A percentile compares a stretch with the other conserved stretches of the same genome.
These are phyloP conservation scores for Hemerocallis citrina DNA, from an alignment of 106 monocot species.

Conservation along the genomic window DNA sequence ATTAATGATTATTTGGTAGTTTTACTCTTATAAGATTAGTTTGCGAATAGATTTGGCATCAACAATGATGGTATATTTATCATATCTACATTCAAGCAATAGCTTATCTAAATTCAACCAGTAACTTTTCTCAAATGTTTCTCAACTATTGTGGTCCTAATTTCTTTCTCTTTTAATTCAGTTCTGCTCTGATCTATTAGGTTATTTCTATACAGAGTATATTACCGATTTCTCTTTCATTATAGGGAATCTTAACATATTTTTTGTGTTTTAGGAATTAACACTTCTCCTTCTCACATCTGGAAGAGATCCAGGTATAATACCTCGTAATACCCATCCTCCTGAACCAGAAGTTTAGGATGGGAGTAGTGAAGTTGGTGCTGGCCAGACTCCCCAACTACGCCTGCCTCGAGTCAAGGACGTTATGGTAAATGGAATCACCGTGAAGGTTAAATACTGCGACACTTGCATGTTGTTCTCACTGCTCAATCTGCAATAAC, in stretches of 20 bases:
- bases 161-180: too few species aligned
- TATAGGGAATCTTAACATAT: background rate
- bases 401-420: constrained; percentile 34
- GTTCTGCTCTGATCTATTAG: too few species aligned
- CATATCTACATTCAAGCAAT: too few species aligned
- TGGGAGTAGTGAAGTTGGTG: constrained; percentile 2
- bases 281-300: constrained; percentile 60
- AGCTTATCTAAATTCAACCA: too few species aligned
- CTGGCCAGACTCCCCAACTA: constrained; percentile 18
- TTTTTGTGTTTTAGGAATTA: constrained; percentile 43
- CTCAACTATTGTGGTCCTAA: too few species aligned
- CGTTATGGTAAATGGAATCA: constrained; percentile 16
- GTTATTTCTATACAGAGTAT: too few species aligned
- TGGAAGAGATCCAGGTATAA: constrained; percentile 82
- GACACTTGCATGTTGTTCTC: constrained; percentile 46
- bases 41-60: too few species aligned
- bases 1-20: too few species aligned
- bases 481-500: constrained; percentile 50
- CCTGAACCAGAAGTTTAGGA: constrained; percentile 54
- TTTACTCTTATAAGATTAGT: too few species aligned
- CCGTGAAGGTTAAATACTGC: constrained; percentile 38
- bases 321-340: constrained; percentile 78
- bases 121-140: too few species aligned
- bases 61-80: too few species aligned
- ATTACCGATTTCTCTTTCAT: too few species aligned